Evolutionary conservation across 2,329 filamentous ascomycete species (phyloP).

Genomic region (Sclerotinia nivalis): DNA sequence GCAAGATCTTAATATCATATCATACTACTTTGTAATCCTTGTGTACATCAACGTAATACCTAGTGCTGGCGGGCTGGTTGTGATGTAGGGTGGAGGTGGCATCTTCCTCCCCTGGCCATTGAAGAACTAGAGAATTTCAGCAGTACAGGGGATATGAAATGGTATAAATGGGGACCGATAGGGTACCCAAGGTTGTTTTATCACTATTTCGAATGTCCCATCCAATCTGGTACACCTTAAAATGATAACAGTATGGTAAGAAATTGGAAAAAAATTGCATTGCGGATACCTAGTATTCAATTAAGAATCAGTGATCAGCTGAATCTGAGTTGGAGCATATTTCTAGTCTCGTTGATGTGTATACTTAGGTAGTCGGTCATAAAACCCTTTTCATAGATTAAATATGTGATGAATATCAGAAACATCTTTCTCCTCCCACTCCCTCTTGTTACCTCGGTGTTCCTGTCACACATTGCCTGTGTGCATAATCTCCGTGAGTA

Average conservation of each 20-base stretch:
- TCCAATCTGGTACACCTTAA: background rate
- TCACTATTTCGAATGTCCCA: background rate
- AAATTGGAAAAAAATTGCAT: background rate
- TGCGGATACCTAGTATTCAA: background rate
- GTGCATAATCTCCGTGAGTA: conserved; percentile 8
- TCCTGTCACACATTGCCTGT: background rate
- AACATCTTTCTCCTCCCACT: background rate
- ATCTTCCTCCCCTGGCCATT: background rate
- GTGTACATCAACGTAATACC: conserved; percentile 7
- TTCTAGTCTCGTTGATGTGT: background rate
- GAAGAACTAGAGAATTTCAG: conserved; percentile 8
- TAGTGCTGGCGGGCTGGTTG: too few species aligned
- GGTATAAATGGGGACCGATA: background rate
- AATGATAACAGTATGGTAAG: background rate
- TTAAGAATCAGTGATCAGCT: background rate
- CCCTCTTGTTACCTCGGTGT: conserved; percentile 8
- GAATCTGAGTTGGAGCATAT: background rate
- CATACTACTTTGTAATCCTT: conserved; percentile 7
- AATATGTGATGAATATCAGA: background rate
- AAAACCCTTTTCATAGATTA: background rate
- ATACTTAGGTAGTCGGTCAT: background rate
- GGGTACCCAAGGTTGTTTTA: background rate
- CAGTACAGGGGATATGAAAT: conserved; percentile 1
- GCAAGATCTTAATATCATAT: background rate
- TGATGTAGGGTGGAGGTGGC: background rate